Percentiles rank a stretch among this genome's conserved stretches.
Evolutionary conservation across 2,329 filamentous ascomycete genomes (phyloP).

Genomic region (Pseudogymnoascus destructans): DNA sequence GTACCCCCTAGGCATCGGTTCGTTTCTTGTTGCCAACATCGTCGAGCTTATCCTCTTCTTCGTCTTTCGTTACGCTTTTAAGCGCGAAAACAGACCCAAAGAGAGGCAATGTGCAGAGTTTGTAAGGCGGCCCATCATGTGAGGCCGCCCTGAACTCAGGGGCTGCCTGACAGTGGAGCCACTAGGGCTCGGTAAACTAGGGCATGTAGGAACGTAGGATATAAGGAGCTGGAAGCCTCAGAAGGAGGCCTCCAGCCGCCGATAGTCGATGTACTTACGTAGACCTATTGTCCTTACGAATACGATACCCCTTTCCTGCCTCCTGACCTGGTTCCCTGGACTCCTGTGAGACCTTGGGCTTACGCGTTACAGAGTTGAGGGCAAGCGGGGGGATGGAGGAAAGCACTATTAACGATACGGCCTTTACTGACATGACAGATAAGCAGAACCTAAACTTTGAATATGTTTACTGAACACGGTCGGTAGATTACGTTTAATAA

Average conservation of each 20-base stretch:
- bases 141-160: too few relatives aligned
- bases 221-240: too few relatives aligned
- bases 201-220: too few relatives aligned
- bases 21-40: constrained; percentile 31
- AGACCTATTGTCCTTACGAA: too few relatives aligned
- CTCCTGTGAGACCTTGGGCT: too few relatives aligned
- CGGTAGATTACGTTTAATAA: neutral
- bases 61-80: constrained; percentile 29
- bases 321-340: too few relatives aligned
- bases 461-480: constrained; percentile 15
- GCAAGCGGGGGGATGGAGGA: constrained; percentile 7
- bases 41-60: constrained; percentile 30
- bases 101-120: constrained; percentile 15
- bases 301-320: too few relatives aligned
- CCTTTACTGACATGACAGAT: constrained; percentile 19
- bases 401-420: constrained; percentile 26
- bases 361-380: constrained; percentile 2
- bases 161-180: too few relatives aligned
- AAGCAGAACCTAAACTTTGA: constrained; percentile 18
- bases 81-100: constrained; percentile 30
- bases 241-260: too few relatives aligned
- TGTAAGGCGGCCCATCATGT: too few relatives aligned
- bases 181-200: too few relatives aligned
- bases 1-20: constrained; percentile 31
- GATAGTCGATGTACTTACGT: too few relatives aligned